Base-by-base conservation (phyloP, 2,329 filamentous ascomycete genomes). In the Cercospora beticola region DNA sequence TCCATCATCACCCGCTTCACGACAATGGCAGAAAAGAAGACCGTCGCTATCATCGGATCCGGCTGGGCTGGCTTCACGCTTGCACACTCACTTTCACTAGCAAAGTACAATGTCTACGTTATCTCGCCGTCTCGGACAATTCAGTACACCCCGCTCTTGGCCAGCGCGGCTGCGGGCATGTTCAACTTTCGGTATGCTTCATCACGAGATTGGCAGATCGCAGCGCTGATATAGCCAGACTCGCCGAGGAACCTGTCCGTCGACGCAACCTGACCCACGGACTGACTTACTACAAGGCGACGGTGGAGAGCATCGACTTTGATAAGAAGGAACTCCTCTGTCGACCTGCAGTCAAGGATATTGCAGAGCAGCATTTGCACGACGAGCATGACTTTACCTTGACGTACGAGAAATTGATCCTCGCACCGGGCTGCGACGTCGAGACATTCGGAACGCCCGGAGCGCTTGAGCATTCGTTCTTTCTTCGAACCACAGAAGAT, bases 61-160 rank as follows among this genome's bases (percentile, higher is more conserved):
- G 80, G 80, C 54, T 68, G 67, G 67, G 77, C 76, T 61, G 81
- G 80, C 36, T 81, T 78, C 69, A 79, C 78, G 5, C 68, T 82
- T 2, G 75, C 79, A 1, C 79, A 81, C 43, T 70, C 77, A 12
- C 70, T 81, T 2, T 75, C 76, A 26, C 69, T 76, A 8, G 72
- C 73, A 0, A 78, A 77, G 36, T 83, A 82, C 71, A 75, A 79
- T 49, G 74, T 83, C 36, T 79, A 77, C 1, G 74, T 83, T 43
- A 79, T 83, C 16, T 82, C 82, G 0, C 82, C 82, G 1, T 68
- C 78, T 6, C 76, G 81, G 6, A 83, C 81, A 3, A 78, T 81
- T 31, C 80, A 81, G 59, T 81, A 83, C 66, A 84, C 82, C 0
- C 82, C 82, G 7, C 75, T 84, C 2, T 78, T 84, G 6, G 81